Base-by-base conservation (phyloP, 805 yeast genomes). In the Saccharomyces jurei region DNA sequence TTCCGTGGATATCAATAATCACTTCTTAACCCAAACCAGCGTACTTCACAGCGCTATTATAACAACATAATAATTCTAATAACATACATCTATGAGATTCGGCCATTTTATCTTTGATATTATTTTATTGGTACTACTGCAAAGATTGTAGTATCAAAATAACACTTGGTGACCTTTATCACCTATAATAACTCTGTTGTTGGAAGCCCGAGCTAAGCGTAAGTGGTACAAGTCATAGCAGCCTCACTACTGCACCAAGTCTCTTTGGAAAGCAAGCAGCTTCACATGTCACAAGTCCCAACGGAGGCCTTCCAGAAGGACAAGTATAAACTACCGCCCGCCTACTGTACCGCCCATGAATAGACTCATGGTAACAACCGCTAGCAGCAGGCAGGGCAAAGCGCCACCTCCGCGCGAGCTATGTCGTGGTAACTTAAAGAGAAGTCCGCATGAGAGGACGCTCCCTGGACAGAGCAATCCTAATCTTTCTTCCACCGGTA, bases 61-160 rank as follows among this genome's bases (percentile, higher is more conserved):
- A 21, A 9, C 44, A 36, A 13, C 17, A 17, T 36, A 36, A 11
- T 36, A 36, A 44, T 51, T 32, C 17, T 21, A 4, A 9, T 55
- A 67, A 87, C 96, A 79, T 89, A 88, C 96, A 86, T 89, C 96
- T 89, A 82, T 89, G 96, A 76, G 96, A 86, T 83, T 88, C 96
- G 82, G 96, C 90, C 96, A 89, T 89, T 79, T 77, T 82, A 67
- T 63, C 55, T 36, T 6, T 36, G 44, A 36, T 36, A 17, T 48
- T 58, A 53, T 56, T 57, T 54, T 55, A 48, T 46, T 50, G 48
- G 46, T 54, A 22, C 26, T 54, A 22, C 26, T 36, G 21, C 11
- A 17, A 17, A 36, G 44, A 17, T 36, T 36, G 25, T 36, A 6
- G 8, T 17, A 17, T 25, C 44, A 17, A 36, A 36, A 17, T 6